Evolutionary conservation across 2,329 filamentous ascomycete species (phyloP), one percentile per base, ranked within the genome.

Genomic region (Remersonia thermophila): DNA sequence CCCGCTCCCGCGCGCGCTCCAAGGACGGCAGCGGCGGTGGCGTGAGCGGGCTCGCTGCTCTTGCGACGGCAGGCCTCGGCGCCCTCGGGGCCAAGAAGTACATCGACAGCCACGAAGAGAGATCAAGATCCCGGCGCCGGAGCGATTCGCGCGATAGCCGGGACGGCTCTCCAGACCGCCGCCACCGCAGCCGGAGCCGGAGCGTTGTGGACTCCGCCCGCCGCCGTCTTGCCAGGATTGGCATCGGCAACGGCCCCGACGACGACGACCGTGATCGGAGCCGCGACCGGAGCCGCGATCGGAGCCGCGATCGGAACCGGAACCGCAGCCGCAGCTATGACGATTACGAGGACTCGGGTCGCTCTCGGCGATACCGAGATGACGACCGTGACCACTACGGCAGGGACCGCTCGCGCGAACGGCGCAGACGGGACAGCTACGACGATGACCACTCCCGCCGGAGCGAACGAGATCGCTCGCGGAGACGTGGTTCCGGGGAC

Each of bases 1-100:
- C 81, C 18, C 71, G 79, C 33, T 83, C 80, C 3, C 67, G 72
- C 14, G 67, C 71, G 39, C 73, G 75, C 35, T 80, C 77, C 32
- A 57, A 61, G 38, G 37, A 45, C 15, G 44, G 46, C 34, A 55
- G 59, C 23, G 58, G 63, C 32, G 58, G 61, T 35, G 62, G 66
- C 34, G 61, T 57, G 3, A 60, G 55, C 29, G 71, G 73, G 23
- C 65, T 78, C n/a, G 75, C 74, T 15, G 74, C 73, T 17, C 61
- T 79, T 30, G 73, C 74, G 10, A 76, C 74, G 1, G 74, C 74
- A 18, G 74, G 73, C 14, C 53, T 79, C 3, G 73, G 72, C 36
- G 73, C 71, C 7, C 46, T 79, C 10, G 71, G 69, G 27, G 73
- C 66, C 32, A 80, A 79, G 61, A 78, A 78, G 58, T 54, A 71